Evolutionary conservation across 768 basidiomycete species (phyloP).

Genomic region (Suillus discolor): DNA sequence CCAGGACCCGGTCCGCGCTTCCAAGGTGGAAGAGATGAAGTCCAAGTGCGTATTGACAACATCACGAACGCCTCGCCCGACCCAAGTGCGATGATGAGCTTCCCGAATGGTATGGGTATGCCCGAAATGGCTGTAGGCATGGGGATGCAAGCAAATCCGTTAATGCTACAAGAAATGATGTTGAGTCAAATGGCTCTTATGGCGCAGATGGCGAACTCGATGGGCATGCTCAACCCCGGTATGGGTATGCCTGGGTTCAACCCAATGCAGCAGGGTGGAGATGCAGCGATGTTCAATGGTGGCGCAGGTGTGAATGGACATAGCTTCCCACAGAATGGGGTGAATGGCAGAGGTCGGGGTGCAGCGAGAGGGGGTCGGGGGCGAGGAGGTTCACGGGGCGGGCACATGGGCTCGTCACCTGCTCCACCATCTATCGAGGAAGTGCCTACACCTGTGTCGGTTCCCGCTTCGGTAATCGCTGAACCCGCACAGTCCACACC

Average conservation of each 20-base stretch:
- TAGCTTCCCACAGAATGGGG: conserved; percentile 21
- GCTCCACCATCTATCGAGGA: conserved; percentile 18
- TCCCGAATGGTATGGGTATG: conserved; percentile 46
- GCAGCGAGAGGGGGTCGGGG: conserved; percentile 49
- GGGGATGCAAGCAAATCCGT: conserved; percentile 59
- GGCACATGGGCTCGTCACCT: conserved; percentile 31
- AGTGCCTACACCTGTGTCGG: not conserved
- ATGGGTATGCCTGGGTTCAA: conserved; percentile 57
- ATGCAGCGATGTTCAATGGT: conserved; percentile 51
- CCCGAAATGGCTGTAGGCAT: conserved; percentile 62
- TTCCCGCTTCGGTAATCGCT: conserved; percentile 17
- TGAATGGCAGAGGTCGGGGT: conserved; percentile 46
- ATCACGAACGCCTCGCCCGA: conserved; percentile 63
- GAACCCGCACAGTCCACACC: conserved; percentile 20
- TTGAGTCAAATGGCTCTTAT: conserved; percentile 92
- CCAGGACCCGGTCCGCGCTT: conserved; percentile 37
- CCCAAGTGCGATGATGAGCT: conserved; percentile 46
- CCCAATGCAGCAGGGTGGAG: conserved; percentile 52
- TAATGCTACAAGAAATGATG: conserved; percentile 87
- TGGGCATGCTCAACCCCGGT: conserved; percentile 72
- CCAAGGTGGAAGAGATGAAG: conserved; percentile 58
- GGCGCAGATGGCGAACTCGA: conserved; percentile 87
- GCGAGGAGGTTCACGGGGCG: conserved; percentile 51
- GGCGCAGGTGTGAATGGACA: conserved; percentile 26
- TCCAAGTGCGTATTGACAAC: conserved; percentile 79